A percentile compares a stretch with the other conserved stretches of the same genome.
Conservation (phyloP, 495 filamentous ascomycete genomes). For the Corynascus novoguineensis region DNA sequence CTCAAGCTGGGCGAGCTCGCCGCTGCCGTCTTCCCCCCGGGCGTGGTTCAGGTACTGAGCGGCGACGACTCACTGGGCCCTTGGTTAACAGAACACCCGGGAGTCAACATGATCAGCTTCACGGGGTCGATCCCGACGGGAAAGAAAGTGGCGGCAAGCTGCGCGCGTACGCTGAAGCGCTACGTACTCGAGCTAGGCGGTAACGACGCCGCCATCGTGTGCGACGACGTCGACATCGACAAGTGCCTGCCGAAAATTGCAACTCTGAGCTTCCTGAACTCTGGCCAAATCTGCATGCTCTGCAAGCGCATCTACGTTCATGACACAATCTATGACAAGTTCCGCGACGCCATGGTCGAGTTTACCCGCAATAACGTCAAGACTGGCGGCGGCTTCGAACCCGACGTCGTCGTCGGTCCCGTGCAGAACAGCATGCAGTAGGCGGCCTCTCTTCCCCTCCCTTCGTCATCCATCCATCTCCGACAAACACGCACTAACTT, state of each 20-base stretch:
- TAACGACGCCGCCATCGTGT: slow-evolving; percentile 64
- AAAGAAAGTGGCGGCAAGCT: slow-evolving; percentile 51
- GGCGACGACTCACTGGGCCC: slow-evolving; percentile 60
- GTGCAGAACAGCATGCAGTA: slow-evolving; percentile 56
- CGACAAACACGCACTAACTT: neutral
- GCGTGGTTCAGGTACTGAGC: slow-evolving; percentile 59
- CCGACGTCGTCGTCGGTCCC: slow-evolving; percentile 43
- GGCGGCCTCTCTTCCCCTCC: too few species aligned
- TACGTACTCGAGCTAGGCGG: slow-evolving; percentile 52
- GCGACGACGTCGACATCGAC: slow-evolving; percentile 58
- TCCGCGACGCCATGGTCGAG: slow-evolving; percentile 48
- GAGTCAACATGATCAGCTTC: slow-evolving; percentile 60
- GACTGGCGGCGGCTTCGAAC: slow-evolving; percentile 27
- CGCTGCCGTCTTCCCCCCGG: slow-evolving; percentile 54
- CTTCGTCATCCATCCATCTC: too few species aligned
- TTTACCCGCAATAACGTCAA: slow-evolving; percentile 47
- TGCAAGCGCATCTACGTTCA: slow-evolving; percentile 64
- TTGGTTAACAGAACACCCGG: slow-evolving; percentile 50
- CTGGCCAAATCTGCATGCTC: slow-evolving; percentile 48
- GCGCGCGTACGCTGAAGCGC: slow-evolving; percentile 55
- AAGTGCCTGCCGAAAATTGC: slow-evolving; percentile 49
- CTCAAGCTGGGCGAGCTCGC: slow-evolving; percentile 62
- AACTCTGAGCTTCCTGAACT: slow-evolving; percentile 51
- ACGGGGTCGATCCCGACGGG: slow-evolving; percentile 60
- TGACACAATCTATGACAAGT: slow-evolving; percentile 57